Conservation (phyloP, 331 rosid genomes). For the Dryas integrifolia region DNA sequence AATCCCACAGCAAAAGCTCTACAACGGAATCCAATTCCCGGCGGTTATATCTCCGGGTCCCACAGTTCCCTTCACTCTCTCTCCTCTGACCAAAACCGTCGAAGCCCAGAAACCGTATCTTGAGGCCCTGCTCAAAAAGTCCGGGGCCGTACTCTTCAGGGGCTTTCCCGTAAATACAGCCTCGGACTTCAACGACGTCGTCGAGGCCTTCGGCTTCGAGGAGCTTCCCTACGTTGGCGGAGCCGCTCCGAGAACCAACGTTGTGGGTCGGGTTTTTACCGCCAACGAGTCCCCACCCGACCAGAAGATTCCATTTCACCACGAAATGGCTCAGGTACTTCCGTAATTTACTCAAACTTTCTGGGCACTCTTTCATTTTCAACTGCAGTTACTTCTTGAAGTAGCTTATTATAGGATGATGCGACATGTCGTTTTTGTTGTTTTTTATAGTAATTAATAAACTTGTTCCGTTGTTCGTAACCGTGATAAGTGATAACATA, state of each 20-base stretch:
- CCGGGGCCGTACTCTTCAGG: constrained; percentile 69
- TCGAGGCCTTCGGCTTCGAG: constrained; percentile 69
- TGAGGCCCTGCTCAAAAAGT: constrained; percentile 49
- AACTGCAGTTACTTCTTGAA: no score
- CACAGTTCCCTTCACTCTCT: constrained; percentile 10
- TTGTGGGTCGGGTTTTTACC: constrained; percentile 78
- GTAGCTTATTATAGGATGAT: no score
- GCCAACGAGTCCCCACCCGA: constrained; percentile 95
- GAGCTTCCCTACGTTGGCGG: constrained; percentile 91
- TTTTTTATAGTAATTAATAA: no score
- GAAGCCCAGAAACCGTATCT: constrained; percentile 41
- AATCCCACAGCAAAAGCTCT: constrained; percentile 55
- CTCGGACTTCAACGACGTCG: constrained; percentile 74
- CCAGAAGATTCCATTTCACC: constrained; percentile 84
- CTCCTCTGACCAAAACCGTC: constrained; percentile 42
- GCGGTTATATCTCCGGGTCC: constrained; percentile 37
- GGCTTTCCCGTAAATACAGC: constrained; percentile 52
- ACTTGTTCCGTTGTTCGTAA: no score
- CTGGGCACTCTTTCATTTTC: no score
- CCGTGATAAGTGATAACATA: no score
- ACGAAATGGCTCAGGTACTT: constrained; percentile 79
- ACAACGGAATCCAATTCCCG: constrained; percentile 50
- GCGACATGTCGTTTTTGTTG: constrained; percentile 38
- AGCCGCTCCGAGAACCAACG: constrained; percentile 76
- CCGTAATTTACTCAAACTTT: no score